Evolutionary conservation across 2,329 filamentous ascomycete species (phyloP).

Genomic region (Claviceps paspali): DNA sequence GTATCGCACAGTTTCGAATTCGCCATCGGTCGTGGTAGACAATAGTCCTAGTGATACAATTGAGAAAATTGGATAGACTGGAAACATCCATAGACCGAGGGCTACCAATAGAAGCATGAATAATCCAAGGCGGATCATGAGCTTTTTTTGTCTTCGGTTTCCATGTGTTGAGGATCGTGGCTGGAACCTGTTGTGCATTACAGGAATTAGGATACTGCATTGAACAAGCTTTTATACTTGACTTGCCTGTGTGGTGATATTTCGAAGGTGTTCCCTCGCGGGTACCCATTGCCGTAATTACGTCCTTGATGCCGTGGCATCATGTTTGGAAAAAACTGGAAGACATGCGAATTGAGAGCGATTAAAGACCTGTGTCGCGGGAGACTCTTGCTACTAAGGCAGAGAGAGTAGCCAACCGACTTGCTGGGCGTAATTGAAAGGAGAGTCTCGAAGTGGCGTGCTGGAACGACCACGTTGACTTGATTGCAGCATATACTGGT

Average conservation of each 20-base stretch:
- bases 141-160: slow-evolving; percentile 55
- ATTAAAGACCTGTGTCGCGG: not conserved
- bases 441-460: too few relatives aligned
- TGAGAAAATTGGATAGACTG: slow-evolving; percentile 46
- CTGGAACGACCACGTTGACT: too few relatives aligned
- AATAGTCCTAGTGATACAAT: slow-evolving; percentile 56
- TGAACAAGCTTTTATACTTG: not conserved
- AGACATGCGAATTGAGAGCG: slow-evolving; percentile 12
- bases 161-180: slow-evolving; percentile 61
- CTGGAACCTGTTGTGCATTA: slow-evolving; percentile 42
- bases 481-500: too few relatives aligned
- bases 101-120: slow-evolving; percentile 43
- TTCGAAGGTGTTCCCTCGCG: slow-evolving; percentile 62
- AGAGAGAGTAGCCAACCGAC: too few relatives aligned
- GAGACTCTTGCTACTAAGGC: too few relatives aligned
- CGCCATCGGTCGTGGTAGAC: slow-evolving; percentile 50
- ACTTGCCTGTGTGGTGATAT: slow-evolving; percentile 75
- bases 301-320: slow-evolving; percentile 69
- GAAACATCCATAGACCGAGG: slow-evolving; percentile 62
- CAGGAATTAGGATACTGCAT: not conserved
- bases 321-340: slow-evolving; percentile 38
- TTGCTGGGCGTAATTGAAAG: too few relatives aligned
- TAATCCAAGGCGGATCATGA: slow-evolving; percentile 53
- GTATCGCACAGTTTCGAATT: slow-evolving; percentile 90
- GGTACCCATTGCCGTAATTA: slow-evolving; percentile 75